phyloP scores from a whole-genome alignment of 2,329 filamentous ascomycete genomes.

The Pseudogymnoascus sp. region DNA sequence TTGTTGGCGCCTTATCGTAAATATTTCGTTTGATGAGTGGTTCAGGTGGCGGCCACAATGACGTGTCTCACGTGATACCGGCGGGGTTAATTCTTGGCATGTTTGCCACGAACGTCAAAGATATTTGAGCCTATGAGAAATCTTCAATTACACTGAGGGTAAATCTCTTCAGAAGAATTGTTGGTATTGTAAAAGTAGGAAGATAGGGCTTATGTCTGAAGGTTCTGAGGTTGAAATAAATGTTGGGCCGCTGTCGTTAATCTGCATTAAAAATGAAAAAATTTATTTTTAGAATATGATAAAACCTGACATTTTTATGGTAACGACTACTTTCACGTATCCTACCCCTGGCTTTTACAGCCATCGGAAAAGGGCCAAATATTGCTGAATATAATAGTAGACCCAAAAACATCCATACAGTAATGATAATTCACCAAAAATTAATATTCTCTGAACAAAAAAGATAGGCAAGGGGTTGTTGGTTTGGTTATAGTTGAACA shows the following conservation, averaged over 20 bases:
- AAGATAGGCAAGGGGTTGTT: not conserved
- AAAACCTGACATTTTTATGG: not conserved
- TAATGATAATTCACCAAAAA: not conserved
- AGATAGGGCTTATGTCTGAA: not conserved
- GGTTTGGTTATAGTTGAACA: not conserved
- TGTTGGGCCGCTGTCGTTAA: not conserved
- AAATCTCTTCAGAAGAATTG: not conserved
- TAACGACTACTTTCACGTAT: not conserved
- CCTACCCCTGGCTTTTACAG: not conserved
- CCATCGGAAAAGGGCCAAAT: not conserved
- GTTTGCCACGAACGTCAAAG: not conserved
- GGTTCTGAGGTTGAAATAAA: not conserved
- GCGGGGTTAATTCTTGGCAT: conserved; percentile 3
- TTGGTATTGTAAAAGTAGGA: not conserved
- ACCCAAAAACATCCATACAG: not conserved
- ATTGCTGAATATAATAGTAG: not conserved
- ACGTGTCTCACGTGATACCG: conserved; percentile 1
- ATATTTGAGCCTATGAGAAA: not conserved
- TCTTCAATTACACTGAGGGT: not conserved
- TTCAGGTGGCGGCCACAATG: not conserved
- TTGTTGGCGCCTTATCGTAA: not conserved
- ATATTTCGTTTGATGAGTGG: not conserved
- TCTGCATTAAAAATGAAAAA: not conserved
- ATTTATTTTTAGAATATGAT: conserved; percentile 1
- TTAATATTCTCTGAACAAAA: not conserved